Base-by-base conservation (phyloP, 345 rosid genomes). In the Ceriops tagal region DNA sequence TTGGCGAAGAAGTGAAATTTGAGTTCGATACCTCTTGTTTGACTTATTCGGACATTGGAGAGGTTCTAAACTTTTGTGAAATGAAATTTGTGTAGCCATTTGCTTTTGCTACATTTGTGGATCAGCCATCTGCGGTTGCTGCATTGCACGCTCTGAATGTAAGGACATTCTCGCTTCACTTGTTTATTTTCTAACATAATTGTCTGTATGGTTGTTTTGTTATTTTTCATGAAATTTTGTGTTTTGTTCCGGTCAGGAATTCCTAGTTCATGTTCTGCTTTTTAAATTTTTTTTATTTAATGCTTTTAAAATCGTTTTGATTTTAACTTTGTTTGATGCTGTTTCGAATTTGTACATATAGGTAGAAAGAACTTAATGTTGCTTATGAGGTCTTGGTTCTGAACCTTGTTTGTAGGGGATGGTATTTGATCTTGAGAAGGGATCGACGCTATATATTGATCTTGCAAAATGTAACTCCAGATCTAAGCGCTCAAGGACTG, bases 341-440 rank as follows among this genome's bases (percentile, higher is more conserved):
- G 8, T 32, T 37, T 8, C 32, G 39, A 56, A 68, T 67, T 11
- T 18, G 22, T 51, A 6, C 32, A 16, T 52, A 26, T 30, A 7
- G 69, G 21, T 51, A 18, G 6, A n/a, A 31, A 58, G 34, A 13
- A 4, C 10, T 11, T 8, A 30, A 30, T 28, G 5, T 61, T 39
- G 28, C 15, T 21, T 61, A 32, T 24, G 62, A 73, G 15, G 32
- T 30, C 56, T 71, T 35, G 34, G 52, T 66, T 82, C 8, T 66
- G 35, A 64, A 76, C 57, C 20, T 72, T 77, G 53, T 43, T 73
- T 81, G 56, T 87, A 89, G 96, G 92, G 97, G 28, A 86, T 89
- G 90, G 86, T 88, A 61, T 93, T 91, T 81, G 98, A 91, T 66
- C 95, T 88, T 72, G 98, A 91, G 82, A 89, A 84, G 76, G 92